These are phyloP conservation scores for Dendrobium chrysotoxum DNA, from an alignment of 106 monocot species.

Conservation along the genomic window DNA sequence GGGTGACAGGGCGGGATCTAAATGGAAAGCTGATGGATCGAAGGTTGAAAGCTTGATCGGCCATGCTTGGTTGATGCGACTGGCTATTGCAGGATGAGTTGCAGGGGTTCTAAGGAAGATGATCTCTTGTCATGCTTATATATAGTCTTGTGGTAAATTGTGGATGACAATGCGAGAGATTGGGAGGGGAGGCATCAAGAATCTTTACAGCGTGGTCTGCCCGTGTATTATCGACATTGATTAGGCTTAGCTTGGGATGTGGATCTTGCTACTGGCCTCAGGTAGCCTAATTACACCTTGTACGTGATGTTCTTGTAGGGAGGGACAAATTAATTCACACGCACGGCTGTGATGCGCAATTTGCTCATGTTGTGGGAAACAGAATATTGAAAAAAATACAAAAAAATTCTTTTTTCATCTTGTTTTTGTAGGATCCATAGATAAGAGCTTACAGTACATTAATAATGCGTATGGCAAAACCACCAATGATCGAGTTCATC, in stretches of 20 bases:
- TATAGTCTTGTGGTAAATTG: background rate
- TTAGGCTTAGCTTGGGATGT: background rate
- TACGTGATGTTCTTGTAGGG: no score
- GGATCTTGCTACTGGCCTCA: background rate
- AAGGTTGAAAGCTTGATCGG: constrained; percentile 12
- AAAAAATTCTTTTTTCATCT: no score
- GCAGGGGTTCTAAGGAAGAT: background rate
- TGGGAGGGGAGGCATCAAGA: background rate
- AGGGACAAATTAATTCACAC: background rate
- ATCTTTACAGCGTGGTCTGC: constrained; percentile 4
- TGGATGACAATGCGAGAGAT: background rate
- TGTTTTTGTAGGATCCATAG: no score
- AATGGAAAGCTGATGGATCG: constrained; percentile 50
- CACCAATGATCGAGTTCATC: no score
- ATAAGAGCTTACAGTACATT: no score
- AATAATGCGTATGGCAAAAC: no score
- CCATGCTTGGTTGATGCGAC: background rate
- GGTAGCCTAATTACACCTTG: no score
- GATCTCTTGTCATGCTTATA: background rate
- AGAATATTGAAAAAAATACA: background rate
- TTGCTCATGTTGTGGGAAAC: background rate
- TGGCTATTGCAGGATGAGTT: background rate
- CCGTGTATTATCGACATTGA: background rate
- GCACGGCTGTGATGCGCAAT: background rate
- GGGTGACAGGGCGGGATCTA: constrained; percentile 11